These are phyloP conservation scores for Aspergillus cejpii DNA, from an alignment of 2,329 filamentous ascomycete genomes.

Conservation along the genomic window DNA sequence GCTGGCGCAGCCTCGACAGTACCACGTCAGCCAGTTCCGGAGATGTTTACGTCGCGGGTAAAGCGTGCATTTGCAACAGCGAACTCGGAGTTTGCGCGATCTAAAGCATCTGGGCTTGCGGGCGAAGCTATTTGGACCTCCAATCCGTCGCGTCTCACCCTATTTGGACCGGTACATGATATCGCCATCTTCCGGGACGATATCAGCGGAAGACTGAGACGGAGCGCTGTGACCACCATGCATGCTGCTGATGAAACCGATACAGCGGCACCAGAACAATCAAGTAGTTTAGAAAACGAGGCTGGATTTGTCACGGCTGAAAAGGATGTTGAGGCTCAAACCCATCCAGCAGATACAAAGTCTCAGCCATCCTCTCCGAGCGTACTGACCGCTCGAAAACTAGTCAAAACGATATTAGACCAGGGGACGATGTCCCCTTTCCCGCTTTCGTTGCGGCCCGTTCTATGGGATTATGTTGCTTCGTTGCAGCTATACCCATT, in stretches of 20 bases:
- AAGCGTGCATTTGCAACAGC: conserved; percentile 72
- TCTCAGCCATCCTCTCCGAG: conserved; percentile 21
- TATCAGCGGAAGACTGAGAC: conserved; percentile 68
- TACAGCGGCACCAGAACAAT: conserved; percentile 25
- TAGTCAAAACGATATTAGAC: conserved; percentile 87
- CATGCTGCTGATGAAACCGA: conserved; percentile 20
- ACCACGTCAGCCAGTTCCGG: conserved; percentile 58
- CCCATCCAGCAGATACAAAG: conserved; percentile 12
- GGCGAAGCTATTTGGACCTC: conserved; percentile 81
- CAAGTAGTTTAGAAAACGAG: conserved; percentile 9
- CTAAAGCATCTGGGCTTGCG: conserved; percentile 46
- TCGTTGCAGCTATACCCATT: conserved; percentile 78
- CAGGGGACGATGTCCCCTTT: conserved; percentile 88
- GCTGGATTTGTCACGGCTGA: conserved; percentile 30
- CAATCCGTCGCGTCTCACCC: conserved; percentile 72
- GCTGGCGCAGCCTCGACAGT: conserved; percentile 43
- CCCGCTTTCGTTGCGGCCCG: conserved; percentile 66
- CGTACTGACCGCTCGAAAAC: conserved; percentile 56
- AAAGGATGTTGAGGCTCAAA: conserved; percentile 19
- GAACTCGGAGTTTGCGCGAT: conserved; percentile 59
- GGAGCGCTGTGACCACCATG: conserved; percentile 67
- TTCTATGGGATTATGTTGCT: conserved; percentile 81
- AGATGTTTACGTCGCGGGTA: conserved; percentile 83
- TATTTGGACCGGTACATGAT: conserved; percentile 86
- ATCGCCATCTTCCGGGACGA: conserved; percentile 84